These are phyloP conservation scores for Penicillium concentricum DNA, from an alignment of 2,329 filamentous ascomycete species.

Conservation along the genomic window DNA sequence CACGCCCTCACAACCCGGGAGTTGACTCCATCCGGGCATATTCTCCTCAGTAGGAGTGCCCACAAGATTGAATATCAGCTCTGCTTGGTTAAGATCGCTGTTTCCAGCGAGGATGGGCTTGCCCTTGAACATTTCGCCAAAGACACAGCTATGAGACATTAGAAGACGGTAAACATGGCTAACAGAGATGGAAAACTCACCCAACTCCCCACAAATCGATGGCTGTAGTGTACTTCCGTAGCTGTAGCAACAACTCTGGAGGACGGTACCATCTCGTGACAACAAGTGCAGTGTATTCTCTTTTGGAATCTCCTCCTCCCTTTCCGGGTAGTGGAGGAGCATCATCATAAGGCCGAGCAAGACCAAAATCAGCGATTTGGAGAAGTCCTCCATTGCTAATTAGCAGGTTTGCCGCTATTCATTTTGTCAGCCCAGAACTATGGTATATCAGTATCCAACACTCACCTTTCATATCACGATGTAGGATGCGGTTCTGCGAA, in stretches of 20 bases:
- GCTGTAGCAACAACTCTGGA: conserved; percentile 82
- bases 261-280: conserved; percentile 97
- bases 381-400: conserved; percentile 93
- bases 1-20: conserved; percentile 78
- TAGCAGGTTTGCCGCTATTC: conserved; percentile 78
- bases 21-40: conserved; percentile 85
- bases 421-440: conserved; percentile 4
- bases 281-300: conserved; percentile 94
- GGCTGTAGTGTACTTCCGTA: conserved; percentile 91
- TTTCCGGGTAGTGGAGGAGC: conserved; percentile 71
- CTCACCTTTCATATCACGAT: conserved; percentile 87
- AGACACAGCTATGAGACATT: conserved; percentile 69
- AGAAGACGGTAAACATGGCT: neutral
- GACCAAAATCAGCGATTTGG: conserved; percentile 95
- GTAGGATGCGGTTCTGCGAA: conserved; percentile 69
- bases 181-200: conserved; percentile 50
- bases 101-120: conserved; percentile 91
- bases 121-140: conserved; percentile 93
- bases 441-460: neutral
- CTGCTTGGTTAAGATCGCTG: conserved; percentile 83
- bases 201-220: conserved; percentile 99
- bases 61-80: conserved; percentile 90
- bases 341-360: conserved; percentile 91
- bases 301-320: conserved; percentile 77
- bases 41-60: conserved; percentile 84